These are phyloP conservation scores for Avena sativa DNA, from an alignment of 176 grass and related monocot genomes.

Conservation along the genomic window DNA sequence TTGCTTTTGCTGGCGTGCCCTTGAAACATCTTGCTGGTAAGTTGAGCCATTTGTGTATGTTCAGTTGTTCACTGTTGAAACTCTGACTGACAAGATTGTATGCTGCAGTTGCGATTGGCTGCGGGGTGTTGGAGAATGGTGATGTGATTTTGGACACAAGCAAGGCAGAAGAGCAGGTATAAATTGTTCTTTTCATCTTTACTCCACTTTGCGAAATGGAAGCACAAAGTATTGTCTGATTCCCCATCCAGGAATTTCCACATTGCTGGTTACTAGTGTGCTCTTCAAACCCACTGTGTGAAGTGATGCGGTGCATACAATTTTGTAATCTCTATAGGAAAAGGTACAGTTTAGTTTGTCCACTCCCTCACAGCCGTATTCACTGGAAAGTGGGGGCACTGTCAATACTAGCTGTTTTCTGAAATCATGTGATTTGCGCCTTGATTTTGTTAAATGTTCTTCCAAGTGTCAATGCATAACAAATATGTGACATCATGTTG, in stretches of 20 bases:
- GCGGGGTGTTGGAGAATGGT: slow-evolving; percentile 69
- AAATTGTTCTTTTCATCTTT: background rate
- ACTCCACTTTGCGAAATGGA: background rate
- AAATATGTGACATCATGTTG: background rate
- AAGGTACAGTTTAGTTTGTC: background rate
- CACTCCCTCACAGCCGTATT: background rate
- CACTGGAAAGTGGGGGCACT: background rate
- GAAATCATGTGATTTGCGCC: background rate
- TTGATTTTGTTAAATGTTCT: background rate
- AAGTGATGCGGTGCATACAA: background rate
- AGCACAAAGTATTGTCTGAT: background rate
- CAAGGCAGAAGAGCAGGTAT: slow-evolving; percentile 85
- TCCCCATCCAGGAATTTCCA: background rate
- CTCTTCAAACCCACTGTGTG: background rate
- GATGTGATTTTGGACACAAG: slow-evolving; percentile 76
- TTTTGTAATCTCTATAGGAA: background rate
- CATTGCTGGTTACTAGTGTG: background rate
- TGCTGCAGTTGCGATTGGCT: slow-evolving; percentile 80
- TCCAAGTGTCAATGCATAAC: background rate
- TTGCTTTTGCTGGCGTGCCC: slow-evolving; percentile 79
- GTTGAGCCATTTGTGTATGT: slow-evolving; percentile 22
- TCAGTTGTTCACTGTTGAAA: background rate
- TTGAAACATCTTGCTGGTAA: slow-evolving; percentile 94
- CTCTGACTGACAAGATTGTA: slow-evolving; percentile 39
- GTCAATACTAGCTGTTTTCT: background rate